phyloP scores from a whole-genome alignment of 495 filamentous ascomycete genomes.

The Letharia lupina region DNA sequence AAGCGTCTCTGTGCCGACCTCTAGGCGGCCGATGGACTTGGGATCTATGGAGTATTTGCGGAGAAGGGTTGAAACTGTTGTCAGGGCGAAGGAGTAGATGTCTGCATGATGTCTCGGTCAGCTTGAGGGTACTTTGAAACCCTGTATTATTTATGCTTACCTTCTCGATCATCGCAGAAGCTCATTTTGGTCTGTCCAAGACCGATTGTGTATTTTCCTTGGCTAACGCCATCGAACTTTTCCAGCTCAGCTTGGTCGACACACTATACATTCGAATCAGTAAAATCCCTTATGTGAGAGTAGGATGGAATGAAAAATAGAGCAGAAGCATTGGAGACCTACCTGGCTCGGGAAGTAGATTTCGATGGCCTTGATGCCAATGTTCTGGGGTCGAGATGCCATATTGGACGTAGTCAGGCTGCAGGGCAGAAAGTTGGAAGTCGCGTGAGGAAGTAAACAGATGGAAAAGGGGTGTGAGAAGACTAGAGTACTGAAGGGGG shows the following conservation, averaged over 20 bases:
- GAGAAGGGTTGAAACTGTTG: constrained; percentile 77
- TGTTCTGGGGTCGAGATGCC: constrained; percentile 85
- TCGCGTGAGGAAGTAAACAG: not conserved
- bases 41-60: constrained; percentile 91
- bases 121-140: constrained; percentile 3
- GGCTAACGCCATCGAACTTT: constrained; percentile 92
- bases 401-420: constrained; percentile 37
- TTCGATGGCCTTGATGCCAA: constrained; percentile 99
- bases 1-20: constrained; percentile 97
- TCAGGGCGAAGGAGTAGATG: constrained; percentile 95
- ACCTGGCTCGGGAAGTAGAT: constrained; percentile 97
- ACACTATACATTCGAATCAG: constrained; percentile 50
- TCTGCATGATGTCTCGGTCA: constrained; percentile 44
- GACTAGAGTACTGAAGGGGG: not conserved
- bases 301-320: constrained; percentile 7
- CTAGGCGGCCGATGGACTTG: constrained; percentile 81
- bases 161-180: constrained; percentile 98
- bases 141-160: constrained; percentile 38
- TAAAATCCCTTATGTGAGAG: constrained; percentile 25
- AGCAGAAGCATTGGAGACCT: constrained; percentile 28
- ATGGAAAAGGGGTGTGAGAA: not conserved
- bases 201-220: constrained; percentile 98
- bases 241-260: constrained; percentile 94
- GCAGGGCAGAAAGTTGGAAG: not conserved
- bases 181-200: constrained; percentile 99